A percentile compares a stretch with the other conserved stretches of the same genome.
Conservation (phyloP, 2,329 filamentous ascomycete species). For the Bipolaris oryzae region DNA sequence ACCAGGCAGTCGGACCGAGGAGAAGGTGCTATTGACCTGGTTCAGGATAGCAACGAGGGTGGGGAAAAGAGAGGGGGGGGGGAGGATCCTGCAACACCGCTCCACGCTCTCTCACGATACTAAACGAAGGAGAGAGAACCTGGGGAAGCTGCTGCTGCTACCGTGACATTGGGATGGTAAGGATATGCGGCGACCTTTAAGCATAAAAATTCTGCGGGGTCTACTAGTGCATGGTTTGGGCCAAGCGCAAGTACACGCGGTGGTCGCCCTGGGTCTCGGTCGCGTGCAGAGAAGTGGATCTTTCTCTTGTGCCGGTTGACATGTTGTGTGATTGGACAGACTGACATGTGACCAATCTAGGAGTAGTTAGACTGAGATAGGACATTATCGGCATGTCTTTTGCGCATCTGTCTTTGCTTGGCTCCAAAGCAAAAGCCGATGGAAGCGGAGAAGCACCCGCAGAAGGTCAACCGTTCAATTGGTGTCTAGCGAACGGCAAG, state of each 20-base stretch:
- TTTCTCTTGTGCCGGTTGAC: constrained; percentile 11
- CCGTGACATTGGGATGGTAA: constrained; percentile 18
- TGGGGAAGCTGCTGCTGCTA: constrained; percentile 23
- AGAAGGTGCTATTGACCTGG: background rate
- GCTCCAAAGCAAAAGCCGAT: constrained; percentile 6
- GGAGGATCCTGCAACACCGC: constrained; percentile 1
- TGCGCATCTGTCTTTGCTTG: constrained; percentile 9
- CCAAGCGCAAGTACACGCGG: constrained; percentile 16
- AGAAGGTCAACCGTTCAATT: background rate
- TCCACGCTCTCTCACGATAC: constrained; percentile 5
- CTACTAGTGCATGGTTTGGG: constrained; percentile 11
- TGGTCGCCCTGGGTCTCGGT: constrained; percentile 19
- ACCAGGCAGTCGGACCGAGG: constrained; percentile 9
- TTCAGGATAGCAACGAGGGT: constrained; percentile 3
- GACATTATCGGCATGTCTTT: constrained; percentile 3
- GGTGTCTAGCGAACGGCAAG: background rate
- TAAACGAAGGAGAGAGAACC: constrained; percentile 12
- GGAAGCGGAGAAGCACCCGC: constrained; percentile 6
- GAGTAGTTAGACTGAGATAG: constrained; percentile 13
- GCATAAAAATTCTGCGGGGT: constrained; percentile 33
- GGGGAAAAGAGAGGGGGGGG: background rate
- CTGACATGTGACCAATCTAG: constrained; percentile 18
- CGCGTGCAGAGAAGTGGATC: constrained; percentile 28
- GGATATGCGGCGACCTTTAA: constrained; percentile 26
- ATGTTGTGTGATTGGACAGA: constrained; percentile 18